Evolutionary conservation across 305 asterid species (phyloP).

Genomic region (Striga hermonthica): DNA sequence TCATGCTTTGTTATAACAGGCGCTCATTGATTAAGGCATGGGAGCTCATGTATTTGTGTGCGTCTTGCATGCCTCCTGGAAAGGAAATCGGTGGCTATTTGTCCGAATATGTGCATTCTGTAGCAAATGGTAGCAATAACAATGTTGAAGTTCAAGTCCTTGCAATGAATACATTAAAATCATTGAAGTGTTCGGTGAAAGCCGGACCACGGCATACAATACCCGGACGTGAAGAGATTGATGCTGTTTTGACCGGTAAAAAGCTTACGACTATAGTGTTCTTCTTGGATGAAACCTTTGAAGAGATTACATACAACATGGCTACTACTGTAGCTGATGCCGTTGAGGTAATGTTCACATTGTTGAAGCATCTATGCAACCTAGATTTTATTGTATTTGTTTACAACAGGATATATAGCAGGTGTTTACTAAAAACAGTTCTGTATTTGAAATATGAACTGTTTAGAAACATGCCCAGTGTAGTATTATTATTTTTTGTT

Average conservation of each 20-base stretch:
- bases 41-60: conserved; percentile 93
- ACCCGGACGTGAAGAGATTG: conserved; percentile 94
- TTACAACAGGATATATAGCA: conserved; percentile 10
- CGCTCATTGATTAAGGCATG: conserved; percentile 70
- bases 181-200: conserved; percentile 81
- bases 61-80: conserved; percentile 98
- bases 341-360: conserved; percentile 67
- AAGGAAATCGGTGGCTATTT: conserved; percentile 91
- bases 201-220: conserved; percentile 87
- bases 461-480: too few relatives aligned
- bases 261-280: conserved; percentile 90
- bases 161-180: conserved; percentile 81
- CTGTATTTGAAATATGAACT: too few relatives aligned
- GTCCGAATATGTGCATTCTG: conserved; percentile 72
- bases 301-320: conserved; percentile 95
- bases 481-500: background rate
- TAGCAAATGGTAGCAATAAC: conserved; percentile 55
- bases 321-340: conserved; percentile 92
- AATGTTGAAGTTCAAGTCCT: conserved; percentile 82
- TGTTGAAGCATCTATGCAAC: conserved; percentile 14
- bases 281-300: conserved; percentile 97
- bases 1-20: conserved; percentile 44
- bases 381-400: background rate
- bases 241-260: conserved; percentile 83
- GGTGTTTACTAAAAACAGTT: conserved; percentile 6